A percentile compares a stretch with the other conserved stretches of the same genome.
These are phyloP conservation scores for Elaeagnus macrophylla DNA, from an alignment of 306 rosid species.

Conservation along the genomic window DNA sequence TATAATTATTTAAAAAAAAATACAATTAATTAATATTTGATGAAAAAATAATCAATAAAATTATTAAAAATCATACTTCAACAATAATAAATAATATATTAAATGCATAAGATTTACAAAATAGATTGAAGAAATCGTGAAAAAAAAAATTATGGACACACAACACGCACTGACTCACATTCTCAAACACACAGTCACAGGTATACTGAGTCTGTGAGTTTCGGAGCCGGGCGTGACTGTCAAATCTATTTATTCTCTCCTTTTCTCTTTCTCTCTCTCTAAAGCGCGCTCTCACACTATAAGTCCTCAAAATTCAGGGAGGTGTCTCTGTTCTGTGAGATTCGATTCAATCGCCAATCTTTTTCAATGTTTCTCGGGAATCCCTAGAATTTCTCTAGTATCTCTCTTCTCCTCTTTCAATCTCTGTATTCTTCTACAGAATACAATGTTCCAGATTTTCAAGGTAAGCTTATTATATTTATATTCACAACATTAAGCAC, in stretches of 20 bases:
- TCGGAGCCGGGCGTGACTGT: slow-evolving; percentile 1
- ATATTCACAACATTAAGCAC: not conserved
- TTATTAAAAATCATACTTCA: too few species aligned
- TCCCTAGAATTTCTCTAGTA: slow-evolving; percentile 27
- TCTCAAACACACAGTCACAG: too few species aligned
- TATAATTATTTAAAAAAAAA: too few species aligned
- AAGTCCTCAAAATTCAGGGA: slow-evolving; percentile 30
- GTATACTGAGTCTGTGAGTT: not conserved
- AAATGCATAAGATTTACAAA: too few species aligned
- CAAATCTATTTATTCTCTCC: slow-evolving; percentile 75
- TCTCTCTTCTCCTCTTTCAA: slow-evolving; percentile 19
- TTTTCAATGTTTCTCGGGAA: slow-evolving; percentile 47
- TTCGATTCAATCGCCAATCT: slow-evolving; percentile 68
- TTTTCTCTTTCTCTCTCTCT: slow-evolving; percentile 21
- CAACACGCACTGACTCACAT: too few species aligned
- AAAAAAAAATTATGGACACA: too few species aligned
- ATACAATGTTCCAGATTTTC: slow-evolving; percentile 73
- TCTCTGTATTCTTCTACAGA: slow-evolving; percentile 42
- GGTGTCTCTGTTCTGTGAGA: slow-evolving; percentile 40
- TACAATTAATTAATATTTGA: too few species aligned
- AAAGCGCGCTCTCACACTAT: not conserved
- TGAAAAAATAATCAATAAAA: too few species aligned
- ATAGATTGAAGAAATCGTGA: too few species aligned
- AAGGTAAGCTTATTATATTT: slow-evolving; percentile 47
- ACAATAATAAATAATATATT: too few species aligned